These are phyloP conservation scores for Xylaria acuta DNA, from an alignment of 495 filamentous ascomycete species.

Conservation along the genomic window DNA sequence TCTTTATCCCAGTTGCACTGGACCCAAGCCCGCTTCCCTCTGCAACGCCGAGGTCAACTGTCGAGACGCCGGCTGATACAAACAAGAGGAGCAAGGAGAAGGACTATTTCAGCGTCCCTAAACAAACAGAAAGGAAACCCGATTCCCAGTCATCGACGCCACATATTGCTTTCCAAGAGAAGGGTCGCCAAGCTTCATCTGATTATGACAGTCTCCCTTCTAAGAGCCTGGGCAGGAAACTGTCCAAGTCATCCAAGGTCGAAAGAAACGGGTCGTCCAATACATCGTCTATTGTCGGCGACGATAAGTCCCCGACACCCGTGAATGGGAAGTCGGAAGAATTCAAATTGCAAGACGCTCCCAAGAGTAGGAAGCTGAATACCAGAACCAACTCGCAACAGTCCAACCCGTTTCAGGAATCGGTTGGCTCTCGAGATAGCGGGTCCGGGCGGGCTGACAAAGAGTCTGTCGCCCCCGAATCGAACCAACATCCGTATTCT, in stretches of 20 bases:
- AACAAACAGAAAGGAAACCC: constrained; percentile 42
- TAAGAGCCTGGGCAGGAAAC: constrained; percentile 49
- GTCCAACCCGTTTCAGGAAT: constrained; percentile 47
- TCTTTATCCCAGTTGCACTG: constrained; percentile 89
- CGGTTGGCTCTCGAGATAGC: constrained; percentile 35
- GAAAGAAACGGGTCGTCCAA: constrained; percentile 47
- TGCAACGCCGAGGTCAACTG: constrained; percentile 64
- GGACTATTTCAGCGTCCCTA: constrained; percentile 59
- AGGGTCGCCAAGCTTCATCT: constrained; percentile 67
- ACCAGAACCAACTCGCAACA: constrained; percentile 72
- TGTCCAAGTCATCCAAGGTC: constrained; percentile 50
- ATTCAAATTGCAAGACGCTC: constrained; percentile 79
- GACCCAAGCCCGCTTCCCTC: constrained; percentile 78
- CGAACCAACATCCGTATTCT: constrained; percentile 37
- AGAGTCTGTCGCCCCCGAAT: constrained; percentile 36
- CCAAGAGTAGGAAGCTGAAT: constrained; percentile 67
- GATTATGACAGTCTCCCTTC: constrained; percentile 55
- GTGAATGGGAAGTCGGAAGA: constrained; percentile 53
- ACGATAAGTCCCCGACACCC: constrained; percentile 49
- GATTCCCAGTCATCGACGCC: constrained; percentile 66
- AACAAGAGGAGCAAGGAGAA: constrained; percentile 53
- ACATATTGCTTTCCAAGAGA: constrained; percentile 92
- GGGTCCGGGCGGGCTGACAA: constrained; percentile 41
- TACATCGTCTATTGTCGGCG: constrained; percentile 43
- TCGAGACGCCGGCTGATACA: constrained; percentile 50